Percentiles rank a stretch among this genome's conserved stretches.
Evolutionary conservation across 495 filamentous ascomycete species (phyloP).

Genomic region (Penicillium longicatenatum): DNA sequence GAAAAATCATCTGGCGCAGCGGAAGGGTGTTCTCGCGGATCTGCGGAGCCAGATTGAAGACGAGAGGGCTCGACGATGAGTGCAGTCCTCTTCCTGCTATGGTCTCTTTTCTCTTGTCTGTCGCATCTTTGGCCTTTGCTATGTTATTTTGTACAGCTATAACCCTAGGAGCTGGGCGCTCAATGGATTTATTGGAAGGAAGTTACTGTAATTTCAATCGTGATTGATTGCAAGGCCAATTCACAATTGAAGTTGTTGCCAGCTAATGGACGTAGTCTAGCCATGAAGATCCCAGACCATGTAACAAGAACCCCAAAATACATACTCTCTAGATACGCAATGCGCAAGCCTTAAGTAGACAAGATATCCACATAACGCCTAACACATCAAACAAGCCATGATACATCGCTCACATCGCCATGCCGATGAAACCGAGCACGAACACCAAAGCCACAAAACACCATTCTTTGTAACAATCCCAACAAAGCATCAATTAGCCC

Average conservation of each 20-base stretch:
- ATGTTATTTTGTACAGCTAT: slow-evolving; percentile 38
- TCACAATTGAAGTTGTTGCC: not conserved
- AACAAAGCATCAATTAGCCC: slow-evolving; percentile 16
- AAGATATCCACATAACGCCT: not conserved
- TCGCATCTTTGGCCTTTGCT: slow-evolving; percentile 21
- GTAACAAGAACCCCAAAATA: not conserved
- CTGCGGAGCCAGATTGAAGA: slow-evolving; percentile 50
- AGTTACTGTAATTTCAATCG: not conserved
- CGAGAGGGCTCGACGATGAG: slow-evolving; percentile 43
- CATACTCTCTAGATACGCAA: not conserved
- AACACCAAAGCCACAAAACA: not conserved
- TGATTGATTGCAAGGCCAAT: not conserved
- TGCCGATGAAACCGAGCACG: not conserved
- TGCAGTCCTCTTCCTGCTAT: not conserved
- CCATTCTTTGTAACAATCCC: not conserved
- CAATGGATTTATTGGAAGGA: slow-evolving; percentile 26
- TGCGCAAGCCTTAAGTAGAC: not conserved
- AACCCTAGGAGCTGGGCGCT: slow-evolving; percentile 42
- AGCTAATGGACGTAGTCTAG: not conserved
- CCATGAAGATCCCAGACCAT: not conserved
- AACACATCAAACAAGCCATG: not conserved
- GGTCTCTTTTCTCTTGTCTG: slow-evolving; percentile 10
- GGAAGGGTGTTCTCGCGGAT: slow-evolving; percentile 45
- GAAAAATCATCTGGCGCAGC: slow-evolving; percentile 48
- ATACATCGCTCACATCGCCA: not conserved